Percentiles rank a stretch among this genome's conserved stretches.
These are phyloP conservation scores for Xenoacremonium recifei DNA, from an alignment of 2,329 filamentous ascomycete genomes.

Conservation along the genomic window DNA sequence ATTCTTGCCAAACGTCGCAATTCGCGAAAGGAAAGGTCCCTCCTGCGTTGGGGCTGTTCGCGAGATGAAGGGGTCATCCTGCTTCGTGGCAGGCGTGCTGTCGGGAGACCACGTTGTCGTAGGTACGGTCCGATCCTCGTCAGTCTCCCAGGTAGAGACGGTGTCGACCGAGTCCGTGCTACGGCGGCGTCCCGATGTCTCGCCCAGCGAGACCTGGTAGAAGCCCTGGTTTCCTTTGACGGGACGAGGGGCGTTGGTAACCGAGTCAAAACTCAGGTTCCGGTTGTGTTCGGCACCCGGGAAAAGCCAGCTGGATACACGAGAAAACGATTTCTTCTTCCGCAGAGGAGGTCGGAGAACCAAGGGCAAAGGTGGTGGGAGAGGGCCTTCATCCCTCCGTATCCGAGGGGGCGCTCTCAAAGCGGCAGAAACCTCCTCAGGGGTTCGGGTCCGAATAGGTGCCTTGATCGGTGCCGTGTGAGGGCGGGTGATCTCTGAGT, in stretches of 20 bases:
- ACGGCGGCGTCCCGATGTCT: constrained; percentile 24
- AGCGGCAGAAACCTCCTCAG: constrained; percentile 27
- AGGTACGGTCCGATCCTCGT: constrained; percentile 43
- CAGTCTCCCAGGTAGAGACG: constrained; percentile 50
- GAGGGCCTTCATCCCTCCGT: constrained; percentile 34
- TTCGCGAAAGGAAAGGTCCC: constrained; percentile 37
- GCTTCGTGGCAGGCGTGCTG: constrained; percentile 40
- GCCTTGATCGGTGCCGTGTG: constrained; percentile 33
- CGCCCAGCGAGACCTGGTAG: constrained; percentile 50
- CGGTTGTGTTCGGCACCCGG: constrained; percentile 36
- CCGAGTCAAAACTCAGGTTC: constrained; percentile 45
- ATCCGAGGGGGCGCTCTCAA: constrained; percentile 24
- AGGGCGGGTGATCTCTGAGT: constrained; percentile 41
- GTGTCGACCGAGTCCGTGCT: constrained; percentile 49
- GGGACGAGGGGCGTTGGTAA: constrained; percentile 56
- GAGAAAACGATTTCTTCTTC: constrained; percentile 67
- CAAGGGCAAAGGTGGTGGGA: constrained; percentile 57
- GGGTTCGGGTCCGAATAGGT: constrained; percentile 30
- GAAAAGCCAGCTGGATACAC: constrained; percentile 60
- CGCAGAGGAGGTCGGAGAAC: constrained; percentile 59
- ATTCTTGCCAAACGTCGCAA: constrained; percentile 28
- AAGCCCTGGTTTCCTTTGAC: constrained; percentile 53
- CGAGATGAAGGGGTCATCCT: constrained; percentile 39
- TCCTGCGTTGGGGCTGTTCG: constrained; percentile 33
- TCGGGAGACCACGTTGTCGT: constrained; percentile 51